Evolutionary conservation across 2,329 filamentous ascomycete species (phyloP), one percentile per base, ranked within the genome.

Genomic region (Fusarium sp.): DNA sequence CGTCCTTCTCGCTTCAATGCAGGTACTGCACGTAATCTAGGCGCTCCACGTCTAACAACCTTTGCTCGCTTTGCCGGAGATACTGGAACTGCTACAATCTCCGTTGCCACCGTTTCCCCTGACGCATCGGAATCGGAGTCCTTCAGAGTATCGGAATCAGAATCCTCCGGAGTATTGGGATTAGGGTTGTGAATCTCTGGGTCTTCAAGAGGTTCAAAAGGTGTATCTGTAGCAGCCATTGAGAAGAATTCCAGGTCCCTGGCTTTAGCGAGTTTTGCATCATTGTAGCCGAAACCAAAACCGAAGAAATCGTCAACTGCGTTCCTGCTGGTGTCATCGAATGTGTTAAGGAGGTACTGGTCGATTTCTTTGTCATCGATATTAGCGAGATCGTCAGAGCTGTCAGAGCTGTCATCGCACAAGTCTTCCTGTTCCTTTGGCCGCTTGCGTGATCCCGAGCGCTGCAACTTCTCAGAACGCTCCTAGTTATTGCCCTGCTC

Each of bases 401-500:
- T 27, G 14, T 34, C 34, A 37, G 34, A 11, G 34, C 34, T 37
- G 34, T 37, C 23, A 47, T 28, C 7, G 18, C 25, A n/a, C 9
- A 13, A 51, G 27, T 14, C 13, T 20, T 51, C 11, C 20, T 14
- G 5, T 20, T 51, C 11, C n/a, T 51, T 18, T 48, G 16, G 20
- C 30, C 32, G 55, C 37, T 43, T 34, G 21, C 27, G 23, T 46
- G 23, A 9, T 45, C 10, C 25, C 18, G 7, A 40, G 48, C 11
- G 18, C 20, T 18, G 16, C 7, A 37, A 27, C 23, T 20, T 32
- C 30, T 28, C 28, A 47, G 61, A 65, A 37, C 34, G 34, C 63
- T 49, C 53, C 69, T 75, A 74, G 57, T 74, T 67, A 48, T 40
- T 64, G 23, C 56, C 40, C 41, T 59, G 50, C 23, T 66, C 58